phyloP scores from a whole-genome alignment of 75 land plant genomes.

The Gnetum montanum region DNA sequence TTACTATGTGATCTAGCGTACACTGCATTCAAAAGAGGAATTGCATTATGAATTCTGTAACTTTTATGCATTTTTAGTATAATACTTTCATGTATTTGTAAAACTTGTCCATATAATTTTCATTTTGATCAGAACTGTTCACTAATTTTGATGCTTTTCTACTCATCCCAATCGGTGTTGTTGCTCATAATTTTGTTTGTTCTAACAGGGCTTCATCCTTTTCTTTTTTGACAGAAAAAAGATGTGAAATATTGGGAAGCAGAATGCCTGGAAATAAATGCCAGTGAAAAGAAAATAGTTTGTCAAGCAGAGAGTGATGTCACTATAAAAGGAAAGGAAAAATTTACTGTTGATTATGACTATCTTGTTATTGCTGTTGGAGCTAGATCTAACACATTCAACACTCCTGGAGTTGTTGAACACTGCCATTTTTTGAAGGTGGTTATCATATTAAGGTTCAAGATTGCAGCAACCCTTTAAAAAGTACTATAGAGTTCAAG shows the following conservation, averaged over 20 bases:
- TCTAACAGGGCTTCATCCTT: too few species aligned
- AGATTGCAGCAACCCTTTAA: neutral
- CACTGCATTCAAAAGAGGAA: too few species aligned
- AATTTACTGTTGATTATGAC: slow-evolving; percentile 73
- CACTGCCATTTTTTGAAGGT: slow-evolving; percentile 96
- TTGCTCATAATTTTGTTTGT: too few species aligned
- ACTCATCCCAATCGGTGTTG: too few species aligned
- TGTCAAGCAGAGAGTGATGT: slow-evolving; percentile 35
- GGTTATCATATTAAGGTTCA: neutral
- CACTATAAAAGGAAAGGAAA: slow-evolving; percentile 32
- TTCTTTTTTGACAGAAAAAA: slow-evolving; percentile 38
- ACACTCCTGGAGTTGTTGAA: slow-evolving; percentile 90
- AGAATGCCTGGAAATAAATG: slow-evolving; percentile 74
- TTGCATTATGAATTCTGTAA: too few species aligned
- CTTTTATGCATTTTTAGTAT: too few species aligned
- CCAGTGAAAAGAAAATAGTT: slow-evolving; percentile 46
- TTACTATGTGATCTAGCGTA: too few species aligned
- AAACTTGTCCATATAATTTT: too few species aligned
- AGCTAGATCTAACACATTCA: slow-evolving; percentile 77
- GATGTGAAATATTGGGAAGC: slow-evolving; percentile 68
- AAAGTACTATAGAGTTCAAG: neutral
- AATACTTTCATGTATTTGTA: too few species aligned
- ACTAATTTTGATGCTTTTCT: too few species aligned
- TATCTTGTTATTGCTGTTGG: slow-evolving; percentile 79
- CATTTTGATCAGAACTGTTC: too few species aligned